Evolutionary conservation across 2,329 filamentous ascomycete species (phyloP).

Genomic region (Huntiella omanensis): DNA sequence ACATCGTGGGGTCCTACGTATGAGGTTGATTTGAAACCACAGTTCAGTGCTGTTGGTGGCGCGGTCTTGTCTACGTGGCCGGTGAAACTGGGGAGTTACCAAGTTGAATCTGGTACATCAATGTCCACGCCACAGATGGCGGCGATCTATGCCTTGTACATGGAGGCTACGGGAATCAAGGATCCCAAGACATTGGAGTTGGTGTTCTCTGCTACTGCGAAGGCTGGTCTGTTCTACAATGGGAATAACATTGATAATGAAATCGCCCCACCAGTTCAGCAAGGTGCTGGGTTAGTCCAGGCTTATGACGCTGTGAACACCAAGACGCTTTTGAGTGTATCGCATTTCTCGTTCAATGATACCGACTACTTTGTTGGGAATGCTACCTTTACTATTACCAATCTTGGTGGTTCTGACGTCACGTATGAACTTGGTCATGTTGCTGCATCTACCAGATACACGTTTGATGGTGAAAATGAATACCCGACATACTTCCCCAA

Average conservation of each 20-base stretch:
- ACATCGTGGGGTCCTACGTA: constrained; percentile 12
- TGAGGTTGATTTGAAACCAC: constrained; percentile 12
- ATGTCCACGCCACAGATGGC: constrained; percentile 13
- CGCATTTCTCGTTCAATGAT: constrained; percentile 26
- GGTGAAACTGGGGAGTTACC: constrained; percentile 8
- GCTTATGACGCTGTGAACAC: constrained; percentile 23
- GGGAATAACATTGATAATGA: constrained; percentile 11
- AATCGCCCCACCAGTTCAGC: constrained; percentile 29
- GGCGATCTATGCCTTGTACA: constrained; percentile 13
- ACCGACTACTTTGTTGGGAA: constrained; percentile 18
- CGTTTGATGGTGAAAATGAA: constrained; percentile 13
- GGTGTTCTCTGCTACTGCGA: constrained; percentile 25
- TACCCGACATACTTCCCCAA: constrained; percentile 12
- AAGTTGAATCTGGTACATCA: constrained; percentile 11
- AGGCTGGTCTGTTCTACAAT: constrained; percentile 23
- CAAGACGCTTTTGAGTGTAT: constrained; percentile 20
- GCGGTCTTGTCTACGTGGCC: constrained; percentile 13
- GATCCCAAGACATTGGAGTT: constrained; percentile 25
- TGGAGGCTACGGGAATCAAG: constrained; percentile 24
- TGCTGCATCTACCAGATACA: constrained; percentile 22
- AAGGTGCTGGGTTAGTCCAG: constrained; percentile 26
- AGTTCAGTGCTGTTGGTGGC: constrained; percentile 13
- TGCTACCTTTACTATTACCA: constrained; percentile 20
- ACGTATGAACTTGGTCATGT: constrained; percentile 22
- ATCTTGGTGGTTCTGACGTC: constrained; percentile 19